Evolutionary conservation across 257 asterid species (phyloP), one percentile per base, ranked within the genome.

Genomic region (Petunia axillaris): DNA sequence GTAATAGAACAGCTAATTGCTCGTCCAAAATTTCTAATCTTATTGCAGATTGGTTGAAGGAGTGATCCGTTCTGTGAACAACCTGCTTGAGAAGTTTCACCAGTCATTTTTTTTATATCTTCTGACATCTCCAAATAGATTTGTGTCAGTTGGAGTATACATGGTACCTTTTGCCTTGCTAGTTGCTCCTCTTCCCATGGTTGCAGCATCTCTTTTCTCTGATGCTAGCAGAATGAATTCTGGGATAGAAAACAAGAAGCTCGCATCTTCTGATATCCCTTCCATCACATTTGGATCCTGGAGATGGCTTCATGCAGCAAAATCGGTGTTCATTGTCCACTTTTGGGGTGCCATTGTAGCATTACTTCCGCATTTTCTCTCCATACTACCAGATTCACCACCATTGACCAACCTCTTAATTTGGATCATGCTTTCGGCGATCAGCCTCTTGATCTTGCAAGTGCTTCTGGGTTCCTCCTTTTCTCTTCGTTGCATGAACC

Each of bases 71-170:
- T 92, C 97, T 11, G 94, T 92, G 70, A 96, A 96, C 87, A 96
- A 96, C 87, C 97, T 96, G 74, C 98, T 96, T 1, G 99, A 96
- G 92, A 96, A 94, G 87, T 96, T 96, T 82, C 99, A 96, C 86
- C 99, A 94, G 75, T 96, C 99, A 38, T 94, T 90, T 87, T 96
- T 96, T 78, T 91, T 96, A 8, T 92, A 96, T 84, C 98, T 96
- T 79, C 64, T 96, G 86, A 92, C 95, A 0, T 92, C 97, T 38
- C 91, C 99, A 0, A 87, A 85, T 88, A 90, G 90, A 85, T 95
- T 95, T 77, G 92, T 92, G 25, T 95, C 98, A 2, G 97, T 93
- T 79, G 98, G 98, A 84, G 93, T 93, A 16, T 95, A 95, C 87
- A 95, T 94, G 99, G 92, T 93, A 64, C 90, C 98, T 43, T 95